Base-by-base conservation (phyloP, 495 filamentous ascomycete genomes). In the Hypomontagnella monticulosa region DNA sequence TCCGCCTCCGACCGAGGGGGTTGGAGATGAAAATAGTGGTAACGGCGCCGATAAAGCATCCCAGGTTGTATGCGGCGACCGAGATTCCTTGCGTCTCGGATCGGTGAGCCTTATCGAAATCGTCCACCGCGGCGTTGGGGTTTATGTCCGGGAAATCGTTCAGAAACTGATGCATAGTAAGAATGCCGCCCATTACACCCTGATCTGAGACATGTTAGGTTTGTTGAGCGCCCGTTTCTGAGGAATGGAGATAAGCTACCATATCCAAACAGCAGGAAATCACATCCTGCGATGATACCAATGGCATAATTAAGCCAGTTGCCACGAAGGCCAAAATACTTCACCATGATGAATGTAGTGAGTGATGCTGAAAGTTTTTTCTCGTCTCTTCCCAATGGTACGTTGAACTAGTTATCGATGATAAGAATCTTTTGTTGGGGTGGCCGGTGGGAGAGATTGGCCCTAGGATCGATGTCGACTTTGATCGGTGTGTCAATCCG, bases 31-130 rank as follows among this genome's bases (percentile, higher is more conserved):
- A 90, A 61, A 93, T 89, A 8, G 84, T 86, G 46, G 87, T 69
- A 50, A 92, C 79, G 4, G 90, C 86, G 14, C 91, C 89, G 50
- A 87, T 69, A 74, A 93, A 91, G 73, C 89, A 93, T 12, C 91
- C 89, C n/a, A 92, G 62, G 67, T 92, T 90, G 79, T 92, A 93
- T 10, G 83, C 80, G 12, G 86, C 85, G 34, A 87, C 82, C 0
- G 85, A 79, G 44, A 90, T 73, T 77, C 86, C 86, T 73, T 88
- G 85, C 41, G 81, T 85, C 11, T 82, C 83, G 0, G 85, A 83
- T 57, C 84, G 81, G 18, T 72, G 68, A 9, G 75, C 79, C 30
- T 76, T 68, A 40, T 78, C 72, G 1, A 66, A 46, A 0, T 33
- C 0, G 0, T 63, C 67, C 51, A 81, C 69, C 1, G 67, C 56